phyloP scores from a whole-genome alignment of 2,329 filamentous ascomycete species.

The Aspergillus proliferans region DNA sequence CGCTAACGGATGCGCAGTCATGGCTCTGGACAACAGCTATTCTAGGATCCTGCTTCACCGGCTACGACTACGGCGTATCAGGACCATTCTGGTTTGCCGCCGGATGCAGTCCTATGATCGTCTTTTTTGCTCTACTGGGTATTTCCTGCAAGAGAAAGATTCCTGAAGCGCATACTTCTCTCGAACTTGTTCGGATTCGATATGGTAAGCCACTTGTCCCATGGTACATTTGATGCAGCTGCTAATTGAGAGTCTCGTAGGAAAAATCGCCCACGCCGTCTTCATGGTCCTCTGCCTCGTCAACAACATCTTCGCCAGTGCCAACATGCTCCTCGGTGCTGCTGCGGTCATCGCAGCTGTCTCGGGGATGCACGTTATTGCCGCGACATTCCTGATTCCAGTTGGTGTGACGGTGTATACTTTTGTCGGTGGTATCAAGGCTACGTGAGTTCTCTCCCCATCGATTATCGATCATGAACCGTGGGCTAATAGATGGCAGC shows the following conservation, averaged over 20 bases:
- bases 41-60: constrained; percentile 46
- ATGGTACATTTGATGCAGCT: not conserved
- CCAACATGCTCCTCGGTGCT: constrained; percentile 49
- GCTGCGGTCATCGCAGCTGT: constrained; percentile 38
- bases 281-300: constrained; percentile 49
- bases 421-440: constrained; percentile 37
- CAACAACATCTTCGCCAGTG: constrained; percentile 50
- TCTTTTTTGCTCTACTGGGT: constrained; percentile 48
- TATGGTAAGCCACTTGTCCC: constrained; percentile 32
- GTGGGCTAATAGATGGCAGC: constrained; percentile 8
- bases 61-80: constrained; percentile 50
- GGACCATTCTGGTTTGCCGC: constrained; percentile 55
- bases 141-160: constrained; percentile 49
- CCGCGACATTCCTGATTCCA: constrained; percentile 43
- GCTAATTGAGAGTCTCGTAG: constrained; percentile 11
- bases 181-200: constrained; percentile 50
- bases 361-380: constrained; percentile 48
- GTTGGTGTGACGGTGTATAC: constrained; percentile 37
- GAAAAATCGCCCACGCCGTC: constrained; percentile 42
- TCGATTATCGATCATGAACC: too few species aligned
- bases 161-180: constrained; percentile 49
- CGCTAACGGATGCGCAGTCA: constrained; percentile 21
- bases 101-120: constrained; percentile 51
- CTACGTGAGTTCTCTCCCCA: constrained; percentile 20
- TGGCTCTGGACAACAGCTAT: constrained; percentile 53